phyloP scores from a whole-genome alignment of 2,329 filamentous ascomycete species.

The Neofusicoccum umdonicola region DNA sequence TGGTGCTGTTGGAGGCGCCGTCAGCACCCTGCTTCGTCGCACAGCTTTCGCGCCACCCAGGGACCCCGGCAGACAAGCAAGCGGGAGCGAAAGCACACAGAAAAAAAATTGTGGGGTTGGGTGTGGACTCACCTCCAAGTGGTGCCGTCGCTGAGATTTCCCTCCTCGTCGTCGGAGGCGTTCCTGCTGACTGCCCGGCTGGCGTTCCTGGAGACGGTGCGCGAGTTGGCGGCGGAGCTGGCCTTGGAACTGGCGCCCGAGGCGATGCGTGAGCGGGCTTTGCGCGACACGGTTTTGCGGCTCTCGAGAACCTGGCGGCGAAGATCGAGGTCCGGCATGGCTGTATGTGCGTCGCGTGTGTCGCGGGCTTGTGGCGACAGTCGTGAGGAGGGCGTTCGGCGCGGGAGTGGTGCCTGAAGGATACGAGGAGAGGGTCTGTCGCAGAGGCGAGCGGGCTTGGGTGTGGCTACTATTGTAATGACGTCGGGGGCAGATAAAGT shows the following conservation, averaged over 20 bases:
- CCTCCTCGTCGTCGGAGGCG: slow-evolving; percentile 63
- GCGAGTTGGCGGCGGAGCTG: slow-evolving; percentile 57
- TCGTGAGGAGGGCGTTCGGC: not conserved
- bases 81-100: not conserved
- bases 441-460: not conserved
- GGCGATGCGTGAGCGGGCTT: slow-evolving; percentile 58
- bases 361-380: slow-evolving; percentile 20
- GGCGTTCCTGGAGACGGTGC: slow-evolving; percentile 52
- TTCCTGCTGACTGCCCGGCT: slow-evolving; percentile 58
- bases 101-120: not conserved
- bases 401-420: not conserved
- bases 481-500: slow-evolving; percentile 13
- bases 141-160: slow-evolving; percentile 58
- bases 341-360: not conserved
- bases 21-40: not conserved
- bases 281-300: slow-evolving; percentile 69
- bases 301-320: slow-evolving; percentile 69
- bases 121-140: slow-evolving; percentile 49
- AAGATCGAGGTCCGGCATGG: slow-evolving; percentile 56
- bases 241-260: slow-evolving; percentile 59
- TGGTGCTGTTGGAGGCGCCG: slow-evolving; percentile 46
- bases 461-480: slow-evolving; percentile 1
- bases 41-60: not conserved
- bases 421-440: not conserved
- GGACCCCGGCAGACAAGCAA: not conserved